A percentile compares a stretch with the other conserved stretches of the same genome.
phyloP scores from a whole-genome alignment of 257 asterid genomes.

The Pogostemon cablin region DNA sequence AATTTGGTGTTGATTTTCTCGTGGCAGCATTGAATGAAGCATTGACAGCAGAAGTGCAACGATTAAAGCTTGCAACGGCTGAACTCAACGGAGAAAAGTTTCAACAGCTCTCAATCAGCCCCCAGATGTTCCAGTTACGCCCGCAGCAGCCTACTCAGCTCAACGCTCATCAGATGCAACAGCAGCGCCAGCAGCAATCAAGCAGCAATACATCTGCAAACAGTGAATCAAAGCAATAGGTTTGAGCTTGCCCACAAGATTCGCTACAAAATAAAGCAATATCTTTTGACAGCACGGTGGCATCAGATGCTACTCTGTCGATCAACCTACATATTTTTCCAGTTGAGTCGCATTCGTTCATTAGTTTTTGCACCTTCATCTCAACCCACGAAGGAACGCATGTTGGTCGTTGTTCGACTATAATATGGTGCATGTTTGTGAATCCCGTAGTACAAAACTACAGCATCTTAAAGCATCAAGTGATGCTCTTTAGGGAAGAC shows the following conservation, averaged over 20 bases:
- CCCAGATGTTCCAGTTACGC: conserved; percentile 55
- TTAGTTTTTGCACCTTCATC: conserved; percentile 36
- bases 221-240: conserved; percentile 42
- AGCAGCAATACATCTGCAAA: conserved; percentile 39
- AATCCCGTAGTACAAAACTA: background rate
- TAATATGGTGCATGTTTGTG: conserved; percentile 16
- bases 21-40: conserved; percentile 74
- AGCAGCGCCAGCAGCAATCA: conserved; percentile 39
- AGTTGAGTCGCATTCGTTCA: conserved; percentile 33
- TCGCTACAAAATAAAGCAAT: conserved; percentile 5
- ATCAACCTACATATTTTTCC: background rate
- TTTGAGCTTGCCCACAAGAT: background rate
- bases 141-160: conserved; percentile 49
- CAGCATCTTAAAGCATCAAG: conserved; percentile 27
- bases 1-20: conserved; percentile 10
- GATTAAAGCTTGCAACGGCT: conserved; percentile 55
- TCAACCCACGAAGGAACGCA: conserved; percentile 24
- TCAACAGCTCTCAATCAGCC: conserved; percentile 57
- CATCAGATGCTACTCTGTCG: background rate
- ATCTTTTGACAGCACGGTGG: conserved; percentile 24
- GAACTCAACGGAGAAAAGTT: conserved; percentile 53
- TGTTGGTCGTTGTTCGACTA: background rate
- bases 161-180: conserved; percentile 46
- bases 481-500: conserved; percentile 31
- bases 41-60: conserved; percentile 63